Base-by-base conservation (phyloP, 805 yeast genomes). In the Debaryomyces castellii region DNA sequence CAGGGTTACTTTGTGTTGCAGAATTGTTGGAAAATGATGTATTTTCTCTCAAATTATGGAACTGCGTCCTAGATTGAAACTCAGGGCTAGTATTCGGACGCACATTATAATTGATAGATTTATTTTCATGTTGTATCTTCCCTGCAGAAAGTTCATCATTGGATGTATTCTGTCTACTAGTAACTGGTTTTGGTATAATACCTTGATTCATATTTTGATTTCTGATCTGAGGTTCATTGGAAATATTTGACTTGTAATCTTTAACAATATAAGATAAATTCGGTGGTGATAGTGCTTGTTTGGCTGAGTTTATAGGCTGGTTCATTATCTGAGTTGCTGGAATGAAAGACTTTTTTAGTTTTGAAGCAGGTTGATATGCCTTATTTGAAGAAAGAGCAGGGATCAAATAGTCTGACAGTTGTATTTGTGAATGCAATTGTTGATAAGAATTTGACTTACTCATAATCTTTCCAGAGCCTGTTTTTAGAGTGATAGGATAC, bases 371-470 rank as follows among this genome's bases (percentile, higher is more conserved):
- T 41, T 59, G 65, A 44, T 67, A 67, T 20, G 61, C 43, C 23
- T 63, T 57, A 40, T 66, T 68, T 10, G 53, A 50, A 0, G 64
- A 62, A 11, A 67, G 40, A 0, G 69, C 47, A 1, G 74, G 74
- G 11, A 69, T 57, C 22, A 69, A 56, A 43, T 57, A 63, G 40
- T 70, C 74, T 10, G 63, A 60, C 24, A 50, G 54, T 48, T 61
- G 71, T 33, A 71, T 63, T 44, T 70, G 75, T 2, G 66, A 54
- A 44, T 71, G 76, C 47, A 71, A 59, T 41, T 68, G 71, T 35
- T 69, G 74, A 43, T 63, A 64, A 3, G 74, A 63, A 40, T 42
- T 58, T 5, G 74, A 67, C 48, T 71, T 70, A 47, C 62, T 69
- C 45, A 62, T 55, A 45, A 65, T 63, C 48, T 74, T 52, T 47